A percentile compares a stretch with the other conserved stretches of the same genome.
phyloP scores from a whole-genome alignment of 2,329 filamentous ascomycete genomes.

The Leptoxyphium fumago region DNA sequence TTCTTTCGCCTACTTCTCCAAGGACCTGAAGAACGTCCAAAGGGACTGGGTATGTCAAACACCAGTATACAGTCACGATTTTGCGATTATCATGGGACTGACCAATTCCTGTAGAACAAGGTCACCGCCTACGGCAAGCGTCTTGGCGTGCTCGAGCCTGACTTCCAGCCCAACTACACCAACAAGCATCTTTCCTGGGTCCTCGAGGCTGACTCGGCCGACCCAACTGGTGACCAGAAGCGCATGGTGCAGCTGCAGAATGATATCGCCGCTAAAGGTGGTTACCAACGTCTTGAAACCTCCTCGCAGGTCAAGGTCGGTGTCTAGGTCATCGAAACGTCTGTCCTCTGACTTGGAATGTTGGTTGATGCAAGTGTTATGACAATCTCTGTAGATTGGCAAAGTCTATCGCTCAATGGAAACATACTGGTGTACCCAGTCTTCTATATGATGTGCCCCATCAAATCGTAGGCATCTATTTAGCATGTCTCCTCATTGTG shows the following conservation, averaged over 20 bases:
- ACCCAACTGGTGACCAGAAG: slow-evolving; percentile 61
- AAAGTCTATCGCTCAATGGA: too few relatives aligned
- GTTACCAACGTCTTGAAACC: slow-evolving; percentile 40
- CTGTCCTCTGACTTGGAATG: too few relatives aligned
- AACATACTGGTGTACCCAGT: too few relatives aligned
- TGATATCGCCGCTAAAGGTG: slow-evolving; percentile 48
- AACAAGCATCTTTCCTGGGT: slow-evolving; percentile 55
- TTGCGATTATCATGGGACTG: neutral
- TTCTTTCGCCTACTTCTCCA: slow-evolving; percentile 61
- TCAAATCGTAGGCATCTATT: too few relatives aligned
- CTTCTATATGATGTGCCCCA: too few relatives aligned
- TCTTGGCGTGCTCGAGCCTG: slow-evolving; percentile 48
- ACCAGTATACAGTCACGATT: neutral
- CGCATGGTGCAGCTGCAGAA: slow-evolving; percentile 56
- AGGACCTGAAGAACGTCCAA: slow-evolving; percentile 57
- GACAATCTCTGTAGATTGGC: too few relatives aligned
- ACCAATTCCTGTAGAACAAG: slow-evolving; percentile 30
- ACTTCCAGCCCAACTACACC: slow-evolving; percentile 59
- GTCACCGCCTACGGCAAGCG: slow-evolving; percentile 65
- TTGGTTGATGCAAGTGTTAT: too few relatives aligned
- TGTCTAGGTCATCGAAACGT: neutral
- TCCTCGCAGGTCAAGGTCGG: neutral
- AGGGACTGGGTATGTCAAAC: slow-evolving; percentile 45
- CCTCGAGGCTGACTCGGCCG: slow-evolving; percentile 47
- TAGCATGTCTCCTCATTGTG: too few relatives aligned